These are phyloP conservation scores for Croton setiger DNA, from an alignment of 441 rosid genomes.

Conservation along the genomic window DNA sequence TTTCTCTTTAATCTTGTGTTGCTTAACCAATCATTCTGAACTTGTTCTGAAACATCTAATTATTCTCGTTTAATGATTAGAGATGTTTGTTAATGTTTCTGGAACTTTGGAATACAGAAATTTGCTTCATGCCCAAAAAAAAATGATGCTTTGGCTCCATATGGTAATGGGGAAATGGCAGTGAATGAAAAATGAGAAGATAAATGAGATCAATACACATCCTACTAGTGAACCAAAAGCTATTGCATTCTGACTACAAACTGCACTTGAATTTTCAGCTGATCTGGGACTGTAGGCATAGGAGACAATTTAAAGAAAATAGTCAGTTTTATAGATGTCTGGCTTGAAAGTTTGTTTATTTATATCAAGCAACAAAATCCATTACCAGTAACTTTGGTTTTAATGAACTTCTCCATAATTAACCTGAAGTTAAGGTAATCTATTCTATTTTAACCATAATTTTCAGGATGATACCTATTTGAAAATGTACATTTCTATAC, in stretches of 20 bases:
- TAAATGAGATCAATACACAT: not conserved
- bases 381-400: conserved; percentile 5
- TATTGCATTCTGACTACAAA: not conserved
- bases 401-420: not conserved
- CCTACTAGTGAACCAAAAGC: not conserved
- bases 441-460: not conserved
- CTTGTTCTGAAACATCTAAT: not conserved
- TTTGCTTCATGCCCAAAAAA: not conserved
- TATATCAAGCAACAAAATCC: conserved; percentile 6
- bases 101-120: not conserved
- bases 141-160: not conserved
- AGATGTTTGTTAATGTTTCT: not conserved
- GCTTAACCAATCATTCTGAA: not conserved
- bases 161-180: not conserved
- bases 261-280: not conserved
- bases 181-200: not conserved
- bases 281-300: conserved; percentile 1
- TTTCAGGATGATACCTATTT: not conserved
- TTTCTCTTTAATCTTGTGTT: conserved; percentile 4
- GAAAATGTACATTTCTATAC: not conserved
- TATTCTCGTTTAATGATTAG: not conserved
- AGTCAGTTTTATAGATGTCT: not conserved
- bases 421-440: not conserved
- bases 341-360: not conserved
- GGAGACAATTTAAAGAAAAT: not conserved